Base-by-base conservation (phyloP, 1,284 basidiomycete genomes). In the Phenoliferia sp. region DNA sequence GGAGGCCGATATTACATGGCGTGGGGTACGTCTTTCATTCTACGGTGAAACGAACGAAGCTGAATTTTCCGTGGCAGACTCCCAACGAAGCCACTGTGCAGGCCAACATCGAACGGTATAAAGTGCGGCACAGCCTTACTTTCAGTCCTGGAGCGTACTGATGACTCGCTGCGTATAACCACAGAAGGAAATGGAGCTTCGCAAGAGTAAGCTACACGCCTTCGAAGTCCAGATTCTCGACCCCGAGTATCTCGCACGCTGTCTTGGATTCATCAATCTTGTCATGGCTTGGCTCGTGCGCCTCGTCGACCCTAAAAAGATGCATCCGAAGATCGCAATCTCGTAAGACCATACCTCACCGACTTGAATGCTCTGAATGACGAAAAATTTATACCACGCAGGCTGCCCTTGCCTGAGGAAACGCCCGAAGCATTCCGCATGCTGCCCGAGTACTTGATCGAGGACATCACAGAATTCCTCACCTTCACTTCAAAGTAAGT, bases 271-370 rank as follows among this genome's bases (percentile, higher is more conserved):
- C 80, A 87, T 86, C 32, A 89, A 87, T 73, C 96, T 98, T 79
- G 82, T 94, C 60, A 95, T 95, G 76, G 90, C 90, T 0, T 99
- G 95, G 95, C 82, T 99, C 26, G 89, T 98, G 63, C 87, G 94
- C 7, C 85, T 90, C 67, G 93, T 90, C n/a, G 96, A 99, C 74
- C 91, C 93, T 1, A 84, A 81, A 65, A 87, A 88, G 72, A 78
- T 82, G 34, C 92, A 98, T 77, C 96, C 96, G 0, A 84, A 82
- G 62, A 84, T 85, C 3, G 76, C 80, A 19, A 85, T 88, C 48
- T 82, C 85, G 90, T 94, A 70, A 63, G 44, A 48, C 12, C n/a
- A 19, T 22, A 16, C 29, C 33, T 1, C 29, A 19, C 28, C 50
- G 61, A 56, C n/a, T n/a, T 6, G 29, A 3, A n/a, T n/a, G 17